These are phyloP conservation scores for Alternaria sp. DNA, from an alignment of 2,329 filamentous ascomycete genomes.

Conservation along the genomic window DNA sequence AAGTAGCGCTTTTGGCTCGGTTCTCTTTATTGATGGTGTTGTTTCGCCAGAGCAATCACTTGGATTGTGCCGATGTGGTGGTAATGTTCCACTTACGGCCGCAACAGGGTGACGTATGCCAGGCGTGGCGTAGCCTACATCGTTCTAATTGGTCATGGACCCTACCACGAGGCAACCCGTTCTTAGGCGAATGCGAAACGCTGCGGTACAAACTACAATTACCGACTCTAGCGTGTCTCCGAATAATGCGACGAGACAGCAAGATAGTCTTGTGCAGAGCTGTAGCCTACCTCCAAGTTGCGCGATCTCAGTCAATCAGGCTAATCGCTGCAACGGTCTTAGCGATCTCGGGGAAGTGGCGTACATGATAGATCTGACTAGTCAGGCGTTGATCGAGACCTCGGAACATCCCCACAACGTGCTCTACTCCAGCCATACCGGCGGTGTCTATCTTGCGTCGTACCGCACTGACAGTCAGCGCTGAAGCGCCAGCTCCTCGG, in stretches of 20 bases:
- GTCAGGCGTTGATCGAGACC: not conserved
- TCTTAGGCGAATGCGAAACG: slow-evolving; percentile 1
- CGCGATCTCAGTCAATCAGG: not conserved
- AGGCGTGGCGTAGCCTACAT: slow-evolving; percentile 5
- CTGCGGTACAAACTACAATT: not conserved
- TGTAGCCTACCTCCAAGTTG: not conserved
- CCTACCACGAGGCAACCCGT: not conserved
- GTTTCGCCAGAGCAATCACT: not conserved
- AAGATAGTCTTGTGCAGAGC: not conserved
- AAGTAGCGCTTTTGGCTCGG: not conserved
- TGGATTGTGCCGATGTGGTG: not conserved
- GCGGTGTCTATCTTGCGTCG: not conserved
- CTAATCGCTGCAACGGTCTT: not conserved
- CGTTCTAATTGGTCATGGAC: slow-evolving; percentile 6
- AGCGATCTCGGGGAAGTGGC: not conserved
- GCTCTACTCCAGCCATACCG: not conserved
- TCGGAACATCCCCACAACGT: slow-evolving; percentile 1
- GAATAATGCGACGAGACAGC: not conserved
- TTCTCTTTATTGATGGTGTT: not conserved
- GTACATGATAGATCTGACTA: not conserved
- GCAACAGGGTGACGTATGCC: slow-evolving; percentile 13
- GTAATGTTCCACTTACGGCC: slow-evolving; percentile 2
- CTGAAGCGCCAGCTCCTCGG: not conserved
- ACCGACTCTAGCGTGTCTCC: not conserved
- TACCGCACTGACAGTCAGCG: not conserved